Evolutionary conservation across 768 basidiomycete genomes (phyloP).

Genomic region (Coprinellus aureogranulatus): DNA sequence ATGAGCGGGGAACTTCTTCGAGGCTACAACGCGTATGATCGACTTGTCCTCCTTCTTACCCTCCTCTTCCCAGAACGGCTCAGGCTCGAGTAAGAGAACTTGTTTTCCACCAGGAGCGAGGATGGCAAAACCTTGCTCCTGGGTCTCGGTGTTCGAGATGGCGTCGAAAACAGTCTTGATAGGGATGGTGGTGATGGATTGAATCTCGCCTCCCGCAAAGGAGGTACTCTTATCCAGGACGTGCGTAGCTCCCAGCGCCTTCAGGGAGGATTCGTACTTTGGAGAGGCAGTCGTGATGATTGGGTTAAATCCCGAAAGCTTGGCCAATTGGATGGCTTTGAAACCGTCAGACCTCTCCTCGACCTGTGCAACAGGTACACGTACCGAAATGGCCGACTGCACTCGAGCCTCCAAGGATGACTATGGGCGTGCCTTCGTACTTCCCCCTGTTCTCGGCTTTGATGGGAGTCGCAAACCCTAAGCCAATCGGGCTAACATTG

Average conservation of each 20-base stretch:
- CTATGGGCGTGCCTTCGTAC: conserved; percentile 42
- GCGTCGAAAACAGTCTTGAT: conserved; percentile 27
- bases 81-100: conserved; percentile 11
- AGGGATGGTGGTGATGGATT: conserved; percentile 19
- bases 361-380: conserved; percentile 21
- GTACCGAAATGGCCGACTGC: conserved; percentile 28
- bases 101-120: conserved; percentile 33
- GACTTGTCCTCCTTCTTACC: conserved; percentile 7
- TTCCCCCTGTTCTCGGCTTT: conserved; percentile 35
- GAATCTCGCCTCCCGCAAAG: conserved; percentile 4
- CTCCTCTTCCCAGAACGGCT: conserved; percentile 29
- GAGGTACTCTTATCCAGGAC: conserved; percentile 32
- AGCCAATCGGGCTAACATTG: conserved; percentile 33
- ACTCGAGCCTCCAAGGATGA: conserved; percentile 29
- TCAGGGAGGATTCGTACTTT: conserved; percentile 27
- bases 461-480: conserved; percentile 40
- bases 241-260: conserved; percentile 39
- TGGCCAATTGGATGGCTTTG: conserved; percentile 29
- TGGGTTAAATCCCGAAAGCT: conserved; percentile 39
- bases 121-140: conserved; percentile 22
- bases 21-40: conserved; percentile 15
- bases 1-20: conserved; percentile 22
- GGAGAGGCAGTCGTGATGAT: conserved; percentile 38
- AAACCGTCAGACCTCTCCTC: conserved; percentile 25
- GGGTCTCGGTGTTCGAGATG: conserved; percentile 21